phyloP scores from a whole-genome alignment of 2,329 filamentous ascomycete genomes.

The Colletotrichum sp. region DNA sequence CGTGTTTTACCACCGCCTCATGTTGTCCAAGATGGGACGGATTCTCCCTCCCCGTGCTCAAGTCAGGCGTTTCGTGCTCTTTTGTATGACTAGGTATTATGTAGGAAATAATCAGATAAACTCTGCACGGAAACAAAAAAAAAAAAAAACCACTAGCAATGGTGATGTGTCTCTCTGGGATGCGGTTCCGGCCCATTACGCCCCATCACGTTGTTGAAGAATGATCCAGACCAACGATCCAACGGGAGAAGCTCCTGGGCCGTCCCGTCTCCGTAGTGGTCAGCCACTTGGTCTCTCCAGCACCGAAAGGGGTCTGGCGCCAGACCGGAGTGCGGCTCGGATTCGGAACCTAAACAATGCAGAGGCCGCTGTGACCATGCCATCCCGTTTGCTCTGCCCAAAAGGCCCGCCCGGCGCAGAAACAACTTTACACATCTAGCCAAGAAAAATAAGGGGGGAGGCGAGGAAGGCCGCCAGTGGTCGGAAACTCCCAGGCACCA shows the following conservation, averaged over 20 bases:
- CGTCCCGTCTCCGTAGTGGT: neutral
- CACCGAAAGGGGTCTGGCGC: neutral
- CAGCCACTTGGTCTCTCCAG: neutral
- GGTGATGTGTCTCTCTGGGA: neutral
- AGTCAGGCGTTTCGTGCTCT: neutral
- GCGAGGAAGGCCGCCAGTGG: neutral
- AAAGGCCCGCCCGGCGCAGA: neutral
- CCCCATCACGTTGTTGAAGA: neutral
- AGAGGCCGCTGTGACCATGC: neutral
- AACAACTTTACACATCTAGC: neutral
- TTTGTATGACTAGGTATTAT: neutral
- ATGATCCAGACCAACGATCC: neutral
- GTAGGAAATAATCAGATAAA: neutral
- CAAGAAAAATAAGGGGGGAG: neutral
- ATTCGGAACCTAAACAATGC: neutral
- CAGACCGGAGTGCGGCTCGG: neutral
- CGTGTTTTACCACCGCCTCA: conserved; percentile 12
- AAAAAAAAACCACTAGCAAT: neutral
- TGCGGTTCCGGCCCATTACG: neutral
- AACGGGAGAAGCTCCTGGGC: neutral
- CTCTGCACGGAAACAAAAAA: neutral
- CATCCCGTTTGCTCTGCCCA: neutral
- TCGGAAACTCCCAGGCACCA: neutral
- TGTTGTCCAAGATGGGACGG: neutral
- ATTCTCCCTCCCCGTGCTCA: neutral